Percentiles rank a stretch among this genome's conserved stretches.
Conservation (phyloP, 257 asterid species). For the Gentiana straminea region DNA sequence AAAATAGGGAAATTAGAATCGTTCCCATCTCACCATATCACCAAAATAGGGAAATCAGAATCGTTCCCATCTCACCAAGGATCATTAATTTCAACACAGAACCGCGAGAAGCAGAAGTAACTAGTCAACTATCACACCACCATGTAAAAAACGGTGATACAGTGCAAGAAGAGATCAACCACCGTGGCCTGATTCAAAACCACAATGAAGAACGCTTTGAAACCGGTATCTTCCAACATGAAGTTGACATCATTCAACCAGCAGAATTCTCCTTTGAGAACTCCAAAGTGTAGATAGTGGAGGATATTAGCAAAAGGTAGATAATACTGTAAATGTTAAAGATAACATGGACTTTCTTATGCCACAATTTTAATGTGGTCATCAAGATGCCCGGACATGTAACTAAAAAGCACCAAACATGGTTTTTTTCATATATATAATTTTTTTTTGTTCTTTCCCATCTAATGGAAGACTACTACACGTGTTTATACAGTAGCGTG, state of each 20-base stretch:
- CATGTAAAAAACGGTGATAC: neutral
- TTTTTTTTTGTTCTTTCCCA: too few species aligned
- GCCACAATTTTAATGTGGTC: too few species aligned
- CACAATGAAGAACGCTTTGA: neutral
- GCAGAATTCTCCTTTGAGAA: conserved; percentile 23
- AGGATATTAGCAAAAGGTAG: too few species aligned
- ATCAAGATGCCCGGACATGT: too few species aligned
- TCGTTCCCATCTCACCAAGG: conserved; percentile 6
- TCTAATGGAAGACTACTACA: too few species aligned
- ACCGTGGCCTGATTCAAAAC: neutral
- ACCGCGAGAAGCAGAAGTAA: conserved; percentile 17
- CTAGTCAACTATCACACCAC: neutral
- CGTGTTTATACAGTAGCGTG: too few species aligned
- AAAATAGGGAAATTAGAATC: conserved; percentile 22
- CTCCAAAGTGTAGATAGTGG: too few species aligned
- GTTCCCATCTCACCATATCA: conserved; percentile 9
- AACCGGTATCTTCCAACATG: conserved; percentile 1
- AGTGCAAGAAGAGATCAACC: neutral
- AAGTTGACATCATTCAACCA: conserved; percentile 10
- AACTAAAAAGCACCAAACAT: too few species aligned
- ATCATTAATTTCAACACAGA: conserved; percentile 7
- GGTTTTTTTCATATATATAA: too few species aligned
- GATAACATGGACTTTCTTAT: too few species aligned
- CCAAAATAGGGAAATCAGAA: conserved; percentile 19
- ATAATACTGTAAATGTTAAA: too few species aligned